A percentile compares a stretch with the other conserved stretches of the same genome.
These are phyloP conservation scores for Withania somnifera DNA, from an alignment of 305 asterid genomes.

Conservation along the genomic window DNA sequence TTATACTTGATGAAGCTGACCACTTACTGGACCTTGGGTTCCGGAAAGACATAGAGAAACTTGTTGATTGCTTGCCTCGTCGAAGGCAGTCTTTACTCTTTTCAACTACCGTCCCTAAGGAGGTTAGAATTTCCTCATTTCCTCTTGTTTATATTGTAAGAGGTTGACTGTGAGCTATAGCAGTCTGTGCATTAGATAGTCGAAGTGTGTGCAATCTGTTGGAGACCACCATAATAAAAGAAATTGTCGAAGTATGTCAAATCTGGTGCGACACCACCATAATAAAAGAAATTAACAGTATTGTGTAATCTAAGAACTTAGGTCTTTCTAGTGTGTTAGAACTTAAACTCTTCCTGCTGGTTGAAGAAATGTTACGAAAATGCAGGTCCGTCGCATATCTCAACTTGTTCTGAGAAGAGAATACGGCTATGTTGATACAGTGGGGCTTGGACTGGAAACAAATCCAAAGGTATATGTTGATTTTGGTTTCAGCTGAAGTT, in stretches of 20 bases:
- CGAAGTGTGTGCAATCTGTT: neutral
- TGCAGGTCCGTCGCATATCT: slow-evolving; percentile 85
- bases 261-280: neutral
- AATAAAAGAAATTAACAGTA: neutral
- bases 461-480: slow-evolving; percentile 38
- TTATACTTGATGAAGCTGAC: slow-evolving; percentile 90
- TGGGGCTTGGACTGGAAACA: slow-evolving; percentile 71
- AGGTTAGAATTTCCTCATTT: slow-evolving; percentile 33
- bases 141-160: slow-evolving; percentile 1
- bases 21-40: slow-evolving; percentile 79
- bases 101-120: slow-evolving; percentile 80
- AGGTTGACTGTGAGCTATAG: neutral
- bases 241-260: neutral
- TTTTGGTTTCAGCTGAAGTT: neutral
- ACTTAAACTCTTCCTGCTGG: slow-evolving; percentile 1
- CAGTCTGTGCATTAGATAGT: neutral
- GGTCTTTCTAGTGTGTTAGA: neutral
- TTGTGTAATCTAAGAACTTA: neutral
- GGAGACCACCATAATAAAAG: neutral
- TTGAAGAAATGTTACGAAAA: slow-evolving; percentile 9
- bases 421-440: slow-evolving; percentile 63
- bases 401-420: slow-evolving; percentile 83
- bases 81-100: slow-evolving; percentile 71
- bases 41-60: slow-evolving; percentile 82
- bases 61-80: slow-evolving; percentile 89